phyloP scores from a whole-genome alignment of 139 green algal genomes.

The Asterochloris erici region DNA sequence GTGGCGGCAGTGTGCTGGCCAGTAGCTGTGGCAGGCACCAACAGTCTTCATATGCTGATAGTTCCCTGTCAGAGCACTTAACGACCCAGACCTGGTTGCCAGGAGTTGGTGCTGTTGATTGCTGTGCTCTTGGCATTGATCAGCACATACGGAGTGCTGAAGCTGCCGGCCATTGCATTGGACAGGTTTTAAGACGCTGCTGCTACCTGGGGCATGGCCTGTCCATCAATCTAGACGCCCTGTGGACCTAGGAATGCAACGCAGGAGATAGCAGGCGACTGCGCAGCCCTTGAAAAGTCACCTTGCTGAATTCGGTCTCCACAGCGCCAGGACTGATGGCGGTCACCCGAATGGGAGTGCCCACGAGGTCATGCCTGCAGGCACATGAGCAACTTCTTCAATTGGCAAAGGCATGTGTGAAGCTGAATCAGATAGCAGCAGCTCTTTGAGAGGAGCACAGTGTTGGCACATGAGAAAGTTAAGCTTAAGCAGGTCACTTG shows the following conservation, averaged over 20 bases:
- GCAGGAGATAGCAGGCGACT: slow-evolving; percentile 58
- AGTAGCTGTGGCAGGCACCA: no score
- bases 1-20: no score
- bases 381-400: slow-evolving; percentile 57
- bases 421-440: no score
- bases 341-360: slow-evolving; percentile 67
- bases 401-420: slow-evolving; percentile 34
- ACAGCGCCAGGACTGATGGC: slow-evolving; percentile 69
- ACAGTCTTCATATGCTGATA: no score
- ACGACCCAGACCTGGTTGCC: no score
- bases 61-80: no score
- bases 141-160: neutral
- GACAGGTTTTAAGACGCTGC: neutral
- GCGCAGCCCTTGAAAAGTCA: slow-evolving; percentile 18
- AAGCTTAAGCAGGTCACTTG: no score
- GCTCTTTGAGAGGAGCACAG: no score
- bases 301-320: slow-evolving; percentile 78
- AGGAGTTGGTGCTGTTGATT: no score
- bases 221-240: no score
- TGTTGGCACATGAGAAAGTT: neutral
- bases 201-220: neutral
- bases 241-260: slow-evolving; percentile 1
- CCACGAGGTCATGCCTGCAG: slow-evolving; percentile 74
- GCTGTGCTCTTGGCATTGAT: no score
- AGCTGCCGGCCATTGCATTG: neutral